These are phyloP conservation scores for Waltiozyma solani DNA, from an alignment of 1,139 yeast species.

Conservation along the genomic window DNA sequence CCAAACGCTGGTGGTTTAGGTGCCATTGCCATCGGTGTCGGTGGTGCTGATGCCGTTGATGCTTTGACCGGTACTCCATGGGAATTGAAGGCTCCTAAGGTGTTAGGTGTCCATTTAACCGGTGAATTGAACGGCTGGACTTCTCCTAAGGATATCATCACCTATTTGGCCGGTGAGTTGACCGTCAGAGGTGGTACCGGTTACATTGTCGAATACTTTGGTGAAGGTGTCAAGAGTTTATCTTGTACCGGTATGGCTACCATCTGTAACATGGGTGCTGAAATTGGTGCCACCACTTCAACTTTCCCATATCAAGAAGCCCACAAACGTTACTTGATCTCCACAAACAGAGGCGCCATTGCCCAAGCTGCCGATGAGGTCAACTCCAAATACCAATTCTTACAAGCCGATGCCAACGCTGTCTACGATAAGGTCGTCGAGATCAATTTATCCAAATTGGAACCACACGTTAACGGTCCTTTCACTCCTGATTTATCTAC, in stretches of 20 bases:
- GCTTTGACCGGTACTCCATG: slow-evolving; percentile 97
- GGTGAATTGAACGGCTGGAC: slow-evolving; percentile 88
- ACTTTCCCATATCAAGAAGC: slow-evolving; percentile 92
- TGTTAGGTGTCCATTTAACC: slow-evolving; percentile 83
- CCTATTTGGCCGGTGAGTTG: slow-evolving; percentile 77
- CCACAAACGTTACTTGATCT: slow-evolving; percentile 66
- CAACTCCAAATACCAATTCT: slow-evolving; percentile 46
- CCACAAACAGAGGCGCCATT: slow-evolving; percentile 75
- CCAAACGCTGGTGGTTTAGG: slow-evolving; percentile 98
- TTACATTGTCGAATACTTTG: slow-evolving; percentile 87
- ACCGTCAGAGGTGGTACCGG: slow-evolving; percentile 99
- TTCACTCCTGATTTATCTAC: slow-evolving; percentile 93
- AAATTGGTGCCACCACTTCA: slow-evolving; percentile 96
- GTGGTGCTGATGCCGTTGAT: slow-evolving; percentile 99
- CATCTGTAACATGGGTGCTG: slow-evolving; percentile 99
- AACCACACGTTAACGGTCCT: slow-evolving; percentile 91
- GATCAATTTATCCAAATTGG: slow-evolving; percentile 62
- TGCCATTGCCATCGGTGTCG: slow-evolving; percentile 95
- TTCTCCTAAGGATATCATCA: slow-evolving; percentile 92
- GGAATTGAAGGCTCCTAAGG: slow-evolving; percentile 96
- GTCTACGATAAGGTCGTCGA: slow-evolving; percentile 79
- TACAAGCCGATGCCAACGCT: slow-evolving; percentile 73
- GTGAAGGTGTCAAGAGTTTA: slow-evolving; percentile 78
- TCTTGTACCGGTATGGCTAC: slow-evolving; percentile 99
- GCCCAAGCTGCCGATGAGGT: slow-evolving; percentile 72